Base-by-base conservation (phyloP, 1,284 basidiomycete genomes). In the Ceratobasidium sp. region DNA sequence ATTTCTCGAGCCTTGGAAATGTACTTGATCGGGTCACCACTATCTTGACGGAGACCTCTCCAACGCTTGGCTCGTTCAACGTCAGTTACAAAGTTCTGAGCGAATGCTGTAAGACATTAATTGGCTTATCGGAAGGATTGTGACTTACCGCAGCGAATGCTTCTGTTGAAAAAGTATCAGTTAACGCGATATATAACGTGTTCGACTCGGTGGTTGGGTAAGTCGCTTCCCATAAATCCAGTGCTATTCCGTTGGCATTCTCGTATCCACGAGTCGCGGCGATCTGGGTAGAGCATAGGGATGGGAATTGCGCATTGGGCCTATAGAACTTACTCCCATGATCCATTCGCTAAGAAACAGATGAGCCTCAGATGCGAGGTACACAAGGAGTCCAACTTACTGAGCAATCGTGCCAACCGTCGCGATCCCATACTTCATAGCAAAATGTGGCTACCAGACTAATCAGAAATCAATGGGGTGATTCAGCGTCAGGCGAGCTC, bases 331-430 rank as follows among this genome's bases (percentile, higher is more conserved):
- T 80, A 89, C 90, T 56, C 90, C 95, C 95, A 98, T 98, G 78
- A 94, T 94, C 93, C 94, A 96, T 82, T 98, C 94, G 79, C 91
- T 93, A 74, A 16, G 71, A 61, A 23, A 38, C 21, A 63, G 3
- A 30, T 33, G 9, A 74, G 25, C 30, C 33, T 74, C n/a, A n/a
- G n/a, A 58, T 69, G 54, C 53, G 30, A 30, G 36, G 44, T 48
- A 46, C 48, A 30, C 16, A 59, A 12, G 28, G 73, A 73, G 48
- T 59, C 56, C n/a, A 21, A 83, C 88, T 77, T 80, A 92, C 91
- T 96, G 94, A 9, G 93, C 94, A 63, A 96, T 94, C 1, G 94
- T 96, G 0, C 94, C 94, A 38, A 92, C 84, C 0, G 91, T 90
- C 40, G 80, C 79, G 16, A 94, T 74, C 28, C 83, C 83, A 77